Evolutionary conservation across 192 early-diverging fungal genomes (phyloP).

Genomic region (Coemansia umbellata): DNA sequence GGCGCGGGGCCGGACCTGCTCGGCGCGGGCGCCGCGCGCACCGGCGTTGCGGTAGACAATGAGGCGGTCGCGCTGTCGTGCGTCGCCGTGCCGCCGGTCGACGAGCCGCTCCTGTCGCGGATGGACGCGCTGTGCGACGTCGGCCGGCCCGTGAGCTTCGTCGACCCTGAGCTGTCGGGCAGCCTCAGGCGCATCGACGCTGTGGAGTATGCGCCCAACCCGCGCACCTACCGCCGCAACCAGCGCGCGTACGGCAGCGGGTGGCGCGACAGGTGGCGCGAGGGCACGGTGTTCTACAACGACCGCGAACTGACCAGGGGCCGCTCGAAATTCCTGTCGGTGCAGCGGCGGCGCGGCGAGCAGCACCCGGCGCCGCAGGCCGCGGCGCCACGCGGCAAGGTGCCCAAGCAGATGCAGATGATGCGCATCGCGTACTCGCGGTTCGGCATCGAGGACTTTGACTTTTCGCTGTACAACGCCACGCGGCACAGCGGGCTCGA

Average conservation of each 20-base stretch:
- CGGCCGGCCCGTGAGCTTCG: constrained; percentile 65
- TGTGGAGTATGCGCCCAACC: constrained; percentile 92
- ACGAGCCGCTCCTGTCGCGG: constrained; percentile 70
- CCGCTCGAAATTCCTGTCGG: constrained; percentile 39
- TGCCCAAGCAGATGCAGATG: constrained; percentile 38
- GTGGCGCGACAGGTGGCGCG: constrained; percentile 34
- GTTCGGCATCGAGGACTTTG: constrained; percentile 98
- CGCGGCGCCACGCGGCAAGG: constrained; percentile 7
- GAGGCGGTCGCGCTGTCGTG: constrained; percentile 65
- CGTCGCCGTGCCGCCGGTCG: constrained; percentile 77
- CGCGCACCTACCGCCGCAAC: constrained; percentile 72
- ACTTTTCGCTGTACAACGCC: constrained; percentile 96
- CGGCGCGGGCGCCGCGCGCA: not conserved
- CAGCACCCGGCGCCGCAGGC: not conserved
- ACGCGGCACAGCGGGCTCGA: constrained; percentile 87
- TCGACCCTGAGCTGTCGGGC: constrained; percentile 70
- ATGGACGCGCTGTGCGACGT: constrained; percentile 75
- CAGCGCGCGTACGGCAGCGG: constrained; percentile 50
- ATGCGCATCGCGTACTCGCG: constrained; percentile 58
- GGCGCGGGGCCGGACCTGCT: constrained; percentile 3
- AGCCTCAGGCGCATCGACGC: constrained; percentile 88
- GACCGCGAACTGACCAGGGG: constrained; percentile 44
- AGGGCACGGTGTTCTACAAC: constrained; percentile 14
- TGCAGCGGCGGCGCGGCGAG: constrained; percentile 41
- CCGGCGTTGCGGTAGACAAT: constrained; percentile 14